Evolutionary conservation across 345 rosid species (phyloP).

Genomic region (Salix brachista): DNA sequence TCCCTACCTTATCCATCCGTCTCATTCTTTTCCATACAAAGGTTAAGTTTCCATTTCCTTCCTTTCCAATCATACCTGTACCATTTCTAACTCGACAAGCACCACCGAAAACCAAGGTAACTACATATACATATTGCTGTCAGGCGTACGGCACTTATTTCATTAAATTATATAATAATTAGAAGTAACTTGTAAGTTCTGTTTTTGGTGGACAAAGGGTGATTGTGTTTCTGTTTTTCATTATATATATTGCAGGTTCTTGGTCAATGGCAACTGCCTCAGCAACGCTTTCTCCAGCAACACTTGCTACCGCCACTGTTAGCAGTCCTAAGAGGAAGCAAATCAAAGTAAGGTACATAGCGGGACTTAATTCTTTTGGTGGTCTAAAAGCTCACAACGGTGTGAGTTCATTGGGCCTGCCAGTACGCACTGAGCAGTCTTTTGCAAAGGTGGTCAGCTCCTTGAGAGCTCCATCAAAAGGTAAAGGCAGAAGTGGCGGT

Average conservation of each 20-base stretch:
- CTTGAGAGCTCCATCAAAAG: constrained; percentile 17
- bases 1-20: constrained; percentile 5
- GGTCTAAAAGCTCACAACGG: constrained; percentile 49
- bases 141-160: background rate
- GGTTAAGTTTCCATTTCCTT: background rate
- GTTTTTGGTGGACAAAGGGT: background rate
- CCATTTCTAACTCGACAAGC: background rate
- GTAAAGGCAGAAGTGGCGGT: constrained; percentile 30
- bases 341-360: constrained; percentile 26
- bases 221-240: background rate
- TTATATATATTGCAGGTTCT: background rate
- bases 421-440: constrained; percentile 32
- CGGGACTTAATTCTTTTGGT: constrained; percentile 32
- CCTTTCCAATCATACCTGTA: background rate
- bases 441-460: constrained; percentile 37
- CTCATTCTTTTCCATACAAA: background rate
- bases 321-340: constrained; percentile 22
- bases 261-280: constrained; percentile 37
- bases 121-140: background rate
- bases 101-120: background rate
- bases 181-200: background rate
- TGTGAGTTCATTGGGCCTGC: constrained; percentile 36
- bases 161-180: background rate
- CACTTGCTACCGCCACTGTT: constrained; percentile 19
- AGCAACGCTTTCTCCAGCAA: constrained; percentile 17